phyloP scores from a whole-genome alignment of 2,329 filamentous ascomycete species.

The Pseudogymnoascus destructans region DNA sequence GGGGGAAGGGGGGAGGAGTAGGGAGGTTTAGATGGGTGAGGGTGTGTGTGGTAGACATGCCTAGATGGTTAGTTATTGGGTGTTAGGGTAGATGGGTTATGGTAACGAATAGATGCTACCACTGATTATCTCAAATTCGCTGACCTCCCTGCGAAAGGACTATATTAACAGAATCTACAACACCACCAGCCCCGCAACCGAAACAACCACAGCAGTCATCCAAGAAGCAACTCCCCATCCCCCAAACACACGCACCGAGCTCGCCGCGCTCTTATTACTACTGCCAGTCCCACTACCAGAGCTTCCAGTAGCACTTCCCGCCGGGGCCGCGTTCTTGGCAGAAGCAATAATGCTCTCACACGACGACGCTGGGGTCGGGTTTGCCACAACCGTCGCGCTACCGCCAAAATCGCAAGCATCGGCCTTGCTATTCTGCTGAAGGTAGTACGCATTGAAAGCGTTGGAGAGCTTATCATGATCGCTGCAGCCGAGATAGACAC shows the following conservation, averaged over 20 bases:
- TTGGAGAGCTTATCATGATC: slow-evolving; percentile 56
- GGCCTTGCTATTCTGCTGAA: slow-evolving; percentile 25
- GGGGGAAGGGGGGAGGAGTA: slow-evolving; percentile 11
- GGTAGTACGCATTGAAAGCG: slow-evolving; percentile 53
- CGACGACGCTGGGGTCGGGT: slow-evolving; percentile 38
- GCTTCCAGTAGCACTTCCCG: background rate
- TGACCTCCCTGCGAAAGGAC: background rate
- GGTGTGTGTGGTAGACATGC: background rate
- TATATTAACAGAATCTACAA: background rate
- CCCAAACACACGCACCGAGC: background rate
- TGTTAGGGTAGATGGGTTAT: background rate
- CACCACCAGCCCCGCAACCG: background rate
- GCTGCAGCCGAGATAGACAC: slow-evolving; percentile 65
- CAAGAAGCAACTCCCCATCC: background rate
- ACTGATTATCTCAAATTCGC: background rate
- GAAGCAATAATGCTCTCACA: slow-evolving; percentile 21
- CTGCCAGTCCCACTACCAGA: background rate
- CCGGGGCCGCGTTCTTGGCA: background rate
- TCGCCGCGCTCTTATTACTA: background rate
- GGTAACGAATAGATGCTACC: background rate
- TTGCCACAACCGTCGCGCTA: slow-evolving; percentile 42
- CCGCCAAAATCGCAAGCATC: slow-evolving; percentile 60
- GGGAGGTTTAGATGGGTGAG: background rate
- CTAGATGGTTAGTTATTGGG: background rate
- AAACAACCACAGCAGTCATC: background rate